phyloP scores from a whole-genome alignment of 2,329 filamentous ascomycete species.

The Neonectria sp. region DNA sequence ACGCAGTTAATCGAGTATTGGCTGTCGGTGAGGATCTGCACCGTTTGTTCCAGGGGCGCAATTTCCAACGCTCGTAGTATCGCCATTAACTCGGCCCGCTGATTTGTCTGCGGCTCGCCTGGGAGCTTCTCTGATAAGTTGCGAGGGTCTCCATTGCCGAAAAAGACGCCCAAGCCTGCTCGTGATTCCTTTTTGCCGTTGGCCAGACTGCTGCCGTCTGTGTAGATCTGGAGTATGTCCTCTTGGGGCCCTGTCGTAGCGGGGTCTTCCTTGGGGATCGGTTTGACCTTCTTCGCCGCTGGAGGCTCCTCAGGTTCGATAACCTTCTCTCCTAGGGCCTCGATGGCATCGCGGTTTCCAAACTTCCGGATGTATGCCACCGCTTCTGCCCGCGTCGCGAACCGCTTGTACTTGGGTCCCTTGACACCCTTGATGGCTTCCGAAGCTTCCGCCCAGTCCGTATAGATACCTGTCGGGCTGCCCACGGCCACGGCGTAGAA shows the following conservation, averaged over 20 bases:
- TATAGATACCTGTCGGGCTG: constrained; percentile 71
- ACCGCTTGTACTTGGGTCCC: constrained; percentile 79
- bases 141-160: constrained; percentile 69
- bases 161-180: constrained; percentile 76
- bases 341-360: constrained; percentile 61
- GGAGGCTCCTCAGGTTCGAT: constrained; percentile 40
- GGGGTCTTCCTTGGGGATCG: constrained; percentile 47
- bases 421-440: constrained; percentile 82
- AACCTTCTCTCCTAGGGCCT: constrained; percentile 55
- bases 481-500: constrained; percentile 76
- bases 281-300: constrained; percentile 43
- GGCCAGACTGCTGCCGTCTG: constrained; percentile 73
- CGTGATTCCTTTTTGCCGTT: constrained; percentile 71
- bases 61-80: constrained; percentile 87
- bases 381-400: constrained; percentile 78
- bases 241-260: constrained; percentile 27
- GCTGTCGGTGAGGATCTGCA: constrained; percentile 90
- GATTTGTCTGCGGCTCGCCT: constrained; percentile 88
- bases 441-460: constrained; percentile 78
- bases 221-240: constrained; percentile 64
- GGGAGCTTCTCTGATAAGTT: constrained; percentile 83
- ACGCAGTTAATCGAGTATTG: constrained; percentile 92
- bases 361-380: constrained; percentile 78
- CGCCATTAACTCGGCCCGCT: constrained; percentile 94
- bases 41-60: constrained; percentile 75